Conservation (phyloP, 371 early-diverging fungal genomes). For the Nosema muscidifuracis region DNA sequence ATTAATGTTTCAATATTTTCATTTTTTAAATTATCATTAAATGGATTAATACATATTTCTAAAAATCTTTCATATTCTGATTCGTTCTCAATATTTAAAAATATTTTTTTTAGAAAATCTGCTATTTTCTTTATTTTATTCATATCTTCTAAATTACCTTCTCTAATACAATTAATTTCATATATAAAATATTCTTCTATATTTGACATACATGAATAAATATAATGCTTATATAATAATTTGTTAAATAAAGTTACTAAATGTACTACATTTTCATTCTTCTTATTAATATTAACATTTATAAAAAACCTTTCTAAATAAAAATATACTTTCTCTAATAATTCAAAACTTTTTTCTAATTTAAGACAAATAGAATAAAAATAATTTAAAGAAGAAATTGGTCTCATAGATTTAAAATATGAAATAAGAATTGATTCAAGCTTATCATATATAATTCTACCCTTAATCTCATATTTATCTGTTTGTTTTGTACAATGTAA, state of each 20-base stretch:
- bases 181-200: slow-evolving; percentile 34
- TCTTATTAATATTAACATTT: slow-evolving; percentile 10
- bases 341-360: not conserved
- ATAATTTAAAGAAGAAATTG: slow-evolving; percentile 11
- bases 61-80: slow-evolving; percentile 18
- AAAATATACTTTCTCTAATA: slow-evolving; percentile 22
- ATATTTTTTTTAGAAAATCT: slow-evolving; percentile 4
- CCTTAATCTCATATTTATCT: slow-evolving; percentile 35
- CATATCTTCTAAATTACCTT: slow-evolving; percentile 8
- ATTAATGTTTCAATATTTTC: slow-evolving; percentile 20
- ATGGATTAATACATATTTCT: slow-evolving; percentile 20
- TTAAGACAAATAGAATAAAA: not conserved
- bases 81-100: slow-evolving; percentile 15
- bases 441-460: slow-evolving; percentile 35
- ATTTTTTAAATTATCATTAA: not conserved
- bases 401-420: slow-evolving; percentile 19
- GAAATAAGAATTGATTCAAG: slow-evolving; percentile 1
- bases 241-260: slow-evolving; percentile 24
- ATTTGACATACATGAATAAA: slow-evolving; percentile 24
- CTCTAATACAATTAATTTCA: slow-evolving; percentile 24
- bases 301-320: slow-evolving; percentile 49
- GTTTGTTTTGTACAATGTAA: slow-evolving; percentile 36
- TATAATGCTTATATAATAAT: slow-evolving; percentile 34
- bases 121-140: slow-evolving; percentile 4
- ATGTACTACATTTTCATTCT: slow-evolving; percentile 16